These are phyloP conservation scores for Pichia scutulata DNA, from an alignment of 805 yeast species.

Conservation along the genomic window DNA sequence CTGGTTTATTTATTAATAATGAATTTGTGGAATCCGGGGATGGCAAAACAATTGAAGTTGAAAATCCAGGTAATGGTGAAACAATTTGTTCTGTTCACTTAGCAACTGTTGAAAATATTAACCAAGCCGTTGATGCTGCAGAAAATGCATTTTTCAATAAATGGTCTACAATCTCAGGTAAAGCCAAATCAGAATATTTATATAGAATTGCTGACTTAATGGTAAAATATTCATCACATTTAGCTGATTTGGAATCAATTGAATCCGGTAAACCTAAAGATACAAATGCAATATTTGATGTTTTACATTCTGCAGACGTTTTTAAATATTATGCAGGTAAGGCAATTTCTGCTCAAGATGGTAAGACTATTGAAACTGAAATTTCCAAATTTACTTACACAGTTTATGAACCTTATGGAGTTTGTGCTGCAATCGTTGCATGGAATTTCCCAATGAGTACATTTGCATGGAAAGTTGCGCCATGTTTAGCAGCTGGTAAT, in stretches of 20 bases:
- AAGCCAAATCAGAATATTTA: constrained; percentile 38
- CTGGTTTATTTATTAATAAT: constrained; percentile 84
- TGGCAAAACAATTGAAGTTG: constrained; percentile 50
- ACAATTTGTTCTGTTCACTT: constrained; percentile 43
- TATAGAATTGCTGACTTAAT: constrained; percentile 44
- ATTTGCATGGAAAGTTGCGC: constrained; percentile 63
- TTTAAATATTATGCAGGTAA: constrained; percentile 66
- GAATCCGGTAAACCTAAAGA: constrained; percentile 53
- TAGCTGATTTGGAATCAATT: constrained; percentile 50
- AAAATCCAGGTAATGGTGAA: constrained; percentile 49
- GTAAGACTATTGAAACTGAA: constrained; percentile 55
- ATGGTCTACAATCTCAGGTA: constrained; percentile 43
- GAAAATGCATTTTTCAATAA: constrained; percentile 37
- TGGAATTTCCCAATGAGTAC: constrained; percentile 69
- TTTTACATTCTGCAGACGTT: constrained; percentile 47
- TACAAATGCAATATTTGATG: constrained; percentile 50
- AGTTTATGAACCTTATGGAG: constrained; percentile 59
- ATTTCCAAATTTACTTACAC: constrained; percentile 54
- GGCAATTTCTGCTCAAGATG: constrained; percentile 58
- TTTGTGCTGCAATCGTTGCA: constrained; percentile 64
- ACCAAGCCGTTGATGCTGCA: constrained; percentile 47
- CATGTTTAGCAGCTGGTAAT: constrained; percentile 62
- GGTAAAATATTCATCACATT: constrained; percentile 38
- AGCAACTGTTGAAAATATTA: constrained; percentile 45
- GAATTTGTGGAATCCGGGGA: constrained; percentile 52